These are phyloP conservation scores for Penicillium sp. DNA, from an alignment of 2,329 filamentous ascomycete genomes.

Conservation along the genomic window DNA sequence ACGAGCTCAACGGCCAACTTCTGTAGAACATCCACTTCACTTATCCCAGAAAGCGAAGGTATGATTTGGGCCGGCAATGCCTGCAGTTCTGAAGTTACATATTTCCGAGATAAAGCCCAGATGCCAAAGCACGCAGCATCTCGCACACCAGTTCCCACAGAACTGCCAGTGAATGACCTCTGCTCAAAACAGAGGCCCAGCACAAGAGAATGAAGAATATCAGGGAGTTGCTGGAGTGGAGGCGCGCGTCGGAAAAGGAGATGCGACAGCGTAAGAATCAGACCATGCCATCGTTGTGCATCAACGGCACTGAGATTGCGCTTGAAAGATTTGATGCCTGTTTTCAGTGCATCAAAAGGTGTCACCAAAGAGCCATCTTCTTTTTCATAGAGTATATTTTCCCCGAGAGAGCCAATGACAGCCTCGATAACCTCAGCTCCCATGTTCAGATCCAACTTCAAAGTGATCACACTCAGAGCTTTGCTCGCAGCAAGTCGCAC, in stretches of 20 bases:
- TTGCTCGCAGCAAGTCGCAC: slow-evolving; percentile 91
- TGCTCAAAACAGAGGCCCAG: slow-evolving; percentile 86
- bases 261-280: slow-evolving; percentile 84
- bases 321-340: slow-evolving; percentile 42
- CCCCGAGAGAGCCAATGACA: slow-evolving; percentile 67
- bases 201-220: slow-evolving; percentile 73
- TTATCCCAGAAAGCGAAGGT: slow-evolving; percentile 28
- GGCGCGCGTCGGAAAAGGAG: slow-evolving; percentile 81
- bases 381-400: slow-evolving; percentile 60
- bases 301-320: slow-evolving; percentile 71
- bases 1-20: slow-evolving; percentile 78
- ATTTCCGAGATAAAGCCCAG: slow-evolving; percentile 86
- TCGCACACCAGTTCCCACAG: slow-evolving; percentile 83
- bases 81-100: slow-evolving; percentile 74
- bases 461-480: slow-evolving; percentile 79
- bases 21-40: slow-evolving; percentile 60
- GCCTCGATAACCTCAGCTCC: slow-evolving; percentile 83
- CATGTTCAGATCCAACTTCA: slow-evolving; percentile 77
- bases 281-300: slow-evolving; percentile 83
- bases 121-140: slow-evolving; percentile 96
- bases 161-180: slow-evolving; percentile 77
- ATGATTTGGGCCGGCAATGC: slow-evolving; percentile 50
- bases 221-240: slow-evolving; percentile 65
- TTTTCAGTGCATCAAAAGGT: slow-evolving; percentile 31
- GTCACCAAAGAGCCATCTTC: slow-evolving; percentile 42